phyloP scores from a whole-genome alignment of 176 grass and related monocot genomes.

The Eragrostis curvula region DNA sequence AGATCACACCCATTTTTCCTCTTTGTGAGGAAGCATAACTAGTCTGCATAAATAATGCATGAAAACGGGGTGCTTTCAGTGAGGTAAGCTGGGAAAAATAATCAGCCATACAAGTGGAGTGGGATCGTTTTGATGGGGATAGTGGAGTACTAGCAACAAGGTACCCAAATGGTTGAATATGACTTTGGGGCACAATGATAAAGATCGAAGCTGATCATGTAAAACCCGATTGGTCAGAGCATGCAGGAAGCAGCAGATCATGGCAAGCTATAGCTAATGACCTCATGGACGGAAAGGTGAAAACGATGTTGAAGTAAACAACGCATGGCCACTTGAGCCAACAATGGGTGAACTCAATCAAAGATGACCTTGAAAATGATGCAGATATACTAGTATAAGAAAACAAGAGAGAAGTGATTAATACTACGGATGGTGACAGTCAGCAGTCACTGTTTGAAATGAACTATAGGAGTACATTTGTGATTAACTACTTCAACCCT shows the following conservation, averaged over 20 bases:
- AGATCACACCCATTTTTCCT: too few relatives aligned
- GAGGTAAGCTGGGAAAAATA: conserved; percentile 3
- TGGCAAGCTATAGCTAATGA: conserved; percentile 1
- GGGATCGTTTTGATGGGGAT: conserved; percentile 38
- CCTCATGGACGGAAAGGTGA: conserved; percentile 25
- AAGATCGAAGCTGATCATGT: background rate
- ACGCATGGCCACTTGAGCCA: conserved; percentile 23
- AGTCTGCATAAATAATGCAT: background rate
- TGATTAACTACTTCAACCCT: too few relatives aligned
- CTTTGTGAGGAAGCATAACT: background rate
- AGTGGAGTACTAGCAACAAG: background rate
- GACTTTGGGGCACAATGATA: background rate
- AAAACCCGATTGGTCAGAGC: background rate
- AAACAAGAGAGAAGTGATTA: background rate
- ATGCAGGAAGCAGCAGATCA: conserved; percentile 4
- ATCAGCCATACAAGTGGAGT: background rate
- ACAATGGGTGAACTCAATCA: conserved; percentile 1
- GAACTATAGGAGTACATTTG: too few relatives aligned
- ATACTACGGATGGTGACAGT: background rate
- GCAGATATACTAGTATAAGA: background rate
- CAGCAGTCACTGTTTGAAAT: too few relatives aligned
- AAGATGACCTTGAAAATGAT: too few relatives aligned
- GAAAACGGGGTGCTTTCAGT: background rate
- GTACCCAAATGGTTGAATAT: conserved; percentile 1
- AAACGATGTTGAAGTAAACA: conserved; percentile 31